Evolutionary conservation across 2,329 filamentous ascomycete species (phyloP), one percentile per base, ranked within the genome.

Genomic region (Alternaria burnsii): DNA sequence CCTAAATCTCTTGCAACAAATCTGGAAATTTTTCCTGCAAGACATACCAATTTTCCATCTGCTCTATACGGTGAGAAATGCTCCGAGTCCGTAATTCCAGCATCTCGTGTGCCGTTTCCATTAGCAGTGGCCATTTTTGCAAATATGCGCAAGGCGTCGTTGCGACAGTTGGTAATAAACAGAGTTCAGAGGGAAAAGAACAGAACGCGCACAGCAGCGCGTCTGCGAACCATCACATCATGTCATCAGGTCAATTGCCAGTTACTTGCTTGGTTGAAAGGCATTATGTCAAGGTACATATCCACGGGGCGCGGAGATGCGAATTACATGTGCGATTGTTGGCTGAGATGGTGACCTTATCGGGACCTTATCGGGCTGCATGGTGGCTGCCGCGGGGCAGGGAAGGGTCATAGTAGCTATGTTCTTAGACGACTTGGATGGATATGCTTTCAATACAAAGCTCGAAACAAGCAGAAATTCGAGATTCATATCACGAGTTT

Each of bases 21-120:
- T 2, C 8, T 2, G 14, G 51, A 2, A 51, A 53, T n/a, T 24
- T 5, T 20, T 4, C n/a, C 8, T 6, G 18, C 18, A 30, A 3
- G 7, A 78, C 82, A 61, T 64, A 84, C 84, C 47, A 87, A 79
- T 72, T 88, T 88, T 40, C 86, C 86, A 76, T 88, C 86, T 4
- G 81, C 57, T 58, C 86, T 78, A 71, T 87, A 88, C 1, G 86
- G 86, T 24, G 84, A 87, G 70, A 87, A 87, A 56, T 85, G 82
- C 63, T 83, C 79, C 2, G 81, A 80, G 32, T 80, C 76, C 1
- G 59, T 63, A 12, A 59, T 61, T 26, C 42, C 41, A 1, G 47
- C 41, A 2, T 44, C 47, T 7, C 53, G 36, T 8, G 14, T 46
- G 0, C 20, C 60, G 34, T 56, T 59, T 28, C 62, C 61, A 7